Evolutionary conservation across 1,284 basidiomycete genomes (phyloP).

Genomic region (Papiliotrema flavescens): DNA sequence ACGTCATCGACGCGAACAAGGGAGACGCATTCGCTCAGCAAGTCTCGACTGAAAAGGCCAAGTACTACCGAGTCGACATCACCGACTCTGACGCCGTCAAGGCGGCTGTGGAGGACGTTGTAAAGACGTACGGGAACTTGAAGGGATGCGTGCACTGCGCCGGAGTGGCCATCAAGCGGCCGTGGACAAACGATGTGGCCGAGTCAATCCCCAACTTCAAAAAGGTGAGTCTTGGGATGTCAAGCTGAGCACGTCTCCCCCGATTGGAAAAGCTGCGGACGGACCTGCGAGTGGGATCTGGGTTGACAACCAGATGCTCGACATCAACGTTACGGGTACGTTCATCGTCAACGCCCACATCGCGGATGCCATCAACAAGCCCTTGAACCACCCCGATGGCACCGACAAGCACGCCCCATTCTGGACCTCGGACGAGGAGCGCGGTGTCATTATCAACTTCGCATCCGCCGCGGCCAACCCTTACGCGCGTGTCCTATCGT

Average conservation of each 20-base stretch:
- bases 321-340: conserved; percentile 41
- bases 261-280: no score
- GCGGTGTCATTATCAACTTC: conserved; percentile 46
- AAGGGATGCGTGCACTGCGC: conserved; percentile 41
- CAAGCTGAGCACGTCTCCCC: neutral
- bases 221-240: conserved; percentile 14
- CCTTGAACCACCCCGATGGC: conserved; percentile 29
- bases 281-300: no score
- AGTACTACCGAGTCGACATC: conserved; percentile 35
- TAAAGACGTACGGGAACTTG: conserved; percentile 27
- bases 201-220: conserved; percentile 39
- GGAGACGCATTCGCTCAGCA: conserved; percentile 21
- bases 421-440: conserved; percentile 38
- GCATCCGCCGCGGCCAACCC: conserved; percentile 38
- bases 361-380: conserved; percentile 42
- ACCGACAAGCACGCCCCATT: conserved; percentile 24
- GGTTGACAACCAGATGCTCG: conserved; percentile 28
- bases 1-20: conserved; percentile 29
- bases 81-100: conserved; percentile 32
- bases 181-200: conserved; percentile 39
- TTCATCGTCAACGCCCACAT: conserved; percentile 42
- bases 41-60: conserved; percentile 14
- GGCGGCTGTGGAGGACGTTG: conserved; percentile 21
- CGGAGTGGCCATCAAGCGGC: conserved; percentile 35
- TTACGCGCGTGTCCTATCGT: conserved; percentile 37